Base-by-base conservation (phyloP, 2,329 filamentous ascomycete species). In the Gyromitra esculenta region DNA sequence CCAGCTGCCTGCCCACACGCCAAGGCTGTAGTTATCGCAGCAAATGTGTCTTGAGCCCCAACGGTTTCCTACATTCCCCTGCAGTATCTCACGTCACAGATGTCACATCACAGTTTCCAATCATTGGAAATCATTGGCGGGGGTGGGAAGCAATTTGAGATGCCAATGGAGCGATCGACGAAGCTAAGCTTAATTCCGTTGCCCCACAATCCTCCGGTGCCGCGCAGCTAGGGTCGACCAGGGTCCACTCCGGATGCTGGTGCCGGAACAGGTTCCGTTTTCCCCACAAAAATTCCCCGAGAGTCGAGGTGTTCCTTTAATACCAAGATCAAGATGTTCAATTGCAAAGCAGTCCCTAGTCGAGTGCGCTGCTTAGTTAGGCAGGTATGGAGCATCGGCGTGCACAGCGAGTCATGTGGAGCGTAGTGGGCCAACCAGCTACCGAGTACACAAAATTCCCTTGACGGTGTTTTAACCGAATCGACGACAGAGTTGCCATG, bases 121-220 rank as follows among this genome's bases (percentile, higher is more conserved):
- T 52, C 50, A 52, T n/a, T 7, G n/a, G 18, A 52, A 52, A 52
- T 52, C 50, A 52, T 52, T 52, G n/a, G 50, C 3, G 50, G 18
- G 25, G 25, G 4, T 31, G 25, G 2, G 25, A 31, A 31, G 25
- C 25, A 2, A 2, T 31, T 31, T 21, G 18, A 21, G 18, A 21
- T 21, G 18, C 18, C 18, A 21, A 21, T 21, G 18, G 18, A 21
- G 18, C 18, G 18, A 21, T 31, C 25, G 25, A 31, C 25, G 25
- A 31, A 31, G 25, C 25, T 31, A 31, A 31, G 4, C 25, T 31
- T 31, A 31, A 31, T 31, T 31, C 2, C 25, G 25, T 31, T 31
- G 25, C 25, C 25, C 25, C 25, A 31, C 25, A 31, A 31, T 31
- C 25, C 25, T 31, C 25, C 2, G 2, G 25, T 31, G 25, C 25